A percentile compares a stretch with the other conserved stretches of the same genome.
phyloP scores from a whole-genome alignment of 192 early-diverging fungal genomes.

The Podila minutissima region DNA sequence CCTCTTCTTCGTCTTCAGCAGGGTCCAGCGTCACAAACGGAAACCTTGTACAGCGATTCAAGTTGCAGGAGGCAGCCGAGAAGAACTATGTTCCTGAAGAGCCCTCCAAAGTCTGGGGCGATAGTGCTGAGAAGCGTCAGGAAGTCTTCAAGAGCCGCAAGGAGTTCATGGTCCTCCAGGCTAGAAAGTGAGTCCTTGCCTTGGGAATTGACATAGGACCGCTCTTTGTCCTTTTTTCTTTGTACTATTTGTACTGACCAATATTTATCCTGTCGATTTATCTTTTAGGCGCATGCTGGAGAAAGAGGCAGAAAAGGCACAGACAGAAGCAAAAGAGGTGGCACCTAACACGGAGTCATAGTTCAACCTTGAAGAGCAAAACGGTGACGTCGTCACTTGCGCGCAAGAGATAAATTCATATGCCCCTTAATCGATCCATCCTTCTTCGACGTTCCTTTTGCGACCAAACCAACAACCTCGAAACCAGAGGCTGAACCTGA shows the following conservation, averaged over 20 bases:
- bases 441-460: too few relatives aligned
- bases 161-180: conserved; percentile 75
- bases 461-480: background rate
- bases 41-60: conserved; percentile 62
- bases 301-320: conserved; percentile 35
- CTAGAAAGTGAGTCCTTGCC: conserved; percentile 66
- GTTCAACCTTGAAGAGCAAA: background rate
- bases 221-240: background rate
- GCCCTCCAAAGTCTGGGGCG: conserved; percentile 71
- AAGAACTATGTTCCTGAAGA: conserved; percentile 50
- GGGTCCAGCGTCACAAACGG: conserved; percentile 29
- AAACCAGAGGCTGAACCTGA: background rate
- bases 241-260: background rate
- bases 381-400: background rate
- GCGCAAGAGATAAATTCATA: background rate
- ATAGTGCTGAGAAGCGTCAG: conserved; percentile 65
- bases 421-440: too few relatives aligned
- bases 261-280: background rate
- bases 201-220: background rate
- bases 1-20: conserved; percentile 21
- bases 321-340: conserved; percentile 5
- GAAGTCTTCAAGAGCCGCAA: conserved; percentile 71
- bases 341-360: background rate
- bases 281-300: conserved; percentile 38
- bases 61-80: conserved; percentile 55